Evolutionary conservation across 2,329 filamentous ascomycete genomes (phyloP).

Genomic region (Penicillium sp.): DNA sequence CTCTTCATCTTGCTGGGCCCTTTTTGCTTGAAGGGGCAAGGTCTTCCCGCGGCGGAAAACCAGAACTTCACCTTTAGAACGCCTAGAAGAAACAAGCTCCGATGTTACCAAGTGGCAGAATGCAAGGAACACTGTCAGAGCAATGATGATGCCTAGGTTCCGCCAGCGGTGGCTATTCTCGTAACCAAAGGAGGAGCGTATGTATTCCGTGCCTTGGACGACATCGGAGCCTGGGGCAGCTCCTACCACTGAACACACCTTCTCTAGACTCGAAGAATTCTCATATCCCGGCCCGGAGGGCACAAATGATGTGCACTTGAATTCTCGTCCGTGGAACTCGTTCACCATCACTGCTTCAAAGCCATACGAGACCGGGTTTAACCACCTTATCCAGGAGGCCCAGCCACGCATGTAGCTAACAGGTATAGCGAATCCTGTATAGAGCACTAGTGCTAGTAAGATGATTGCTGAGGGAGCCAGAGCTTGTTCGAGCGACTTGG

Average conservation of each 20-base stretch:
- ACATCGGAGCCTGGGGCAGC: not conserved
- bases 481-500: not conserved
- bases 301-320: slow-evolving; percentile 53
- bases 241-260: not conserved
- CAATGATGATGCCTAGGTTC: slow-evolving; percentile 70
- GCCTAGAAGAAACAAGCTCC: slow-evolving; percentile 65
- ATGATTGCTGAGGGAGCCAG: not conserved
- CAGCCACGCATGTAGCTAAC: not conserved
- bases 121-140: slow-evolving; percentile 63
- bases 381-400: not conserved
- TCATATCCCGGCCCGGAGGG: slow-evolving; percentile 39
- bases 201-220: not conserved
- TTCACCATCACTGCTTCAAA: slow-evolving; percentile 85
- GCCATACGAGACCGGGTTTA: slow-evolving; percentile 56
- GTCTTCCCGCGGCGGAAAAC: slow-evolving; percentile 67
- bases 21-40: slow-evolving; percentile 8
- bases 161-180: slow-evolving; percentile 62
- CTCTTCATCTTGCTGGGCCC: not conserved
- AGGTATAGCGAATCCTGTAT: not conserved
- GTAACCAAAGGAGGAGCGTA: slow-evolving; percentile 36
- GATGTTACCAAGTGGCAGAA: slow-evolving; percentile 64
- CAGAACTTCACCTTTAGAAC: slow-evolving; percentile 74
- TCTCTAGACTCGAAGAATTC: not conserved
- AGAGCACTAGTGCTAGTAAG: not conserved
- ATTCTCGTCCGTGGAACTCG: slow-evolving; percentile 72